A percentile compares a stretch with the other conserved stretches of the same genome.
phyloP scores from a whole-genome alignment of 345 rosid species.

The Populus ilicifolia region DNA sequence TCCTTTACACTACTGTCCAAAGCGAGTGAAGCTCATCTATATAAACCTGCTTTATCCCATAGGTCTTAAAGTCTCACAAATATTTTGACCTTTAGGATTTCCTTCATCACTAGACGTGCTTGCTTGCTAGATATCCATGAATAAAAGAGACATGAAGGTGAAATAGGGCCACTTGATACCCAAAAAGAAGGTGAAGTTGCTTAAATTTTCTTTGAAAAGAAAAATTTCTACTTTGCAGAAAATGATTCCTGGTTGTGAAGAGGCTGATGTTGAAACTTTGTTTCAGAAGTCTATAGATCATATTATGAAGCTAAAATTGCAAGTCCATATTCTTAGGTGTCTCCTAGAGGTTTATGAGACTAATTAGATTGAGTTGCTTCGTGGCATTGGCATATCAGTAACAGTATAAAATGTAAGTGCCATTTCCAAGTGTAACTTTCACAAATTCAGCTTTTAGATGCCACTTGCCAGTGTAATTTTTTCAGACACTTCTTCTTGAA shows the following conservation, averaged over 20 bases:
- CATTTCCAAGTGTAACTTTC: too few species aligned
- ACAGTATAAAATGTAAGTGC: too few species aligned
- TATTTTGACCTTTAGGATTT: background rate
- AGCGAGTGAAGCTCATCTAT: background rate
- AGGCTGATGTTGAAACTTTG: conserved; percentile 39
- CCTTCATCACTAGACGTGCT: background rate
- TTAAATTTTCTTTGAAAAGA: conserved; percentile 17
- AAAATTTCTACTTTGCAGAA: conserved; percentile 35
- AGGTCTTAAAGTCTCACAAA: background rate
- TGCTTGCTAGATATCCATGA: conserved; percentile 8
- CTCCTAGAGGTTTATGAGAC: conserved; percentile 33
- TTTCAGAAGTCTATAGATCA: conserved; percentile 46
- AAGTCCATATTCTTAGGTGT: conserved; percentile 37
- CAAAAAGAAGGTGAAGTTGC: conserved; percentile 32
- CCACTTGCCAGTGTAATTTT: too few species aligned
- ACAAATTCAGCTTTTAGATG: too few species aligned
- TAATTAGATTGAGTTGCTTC: background rate
- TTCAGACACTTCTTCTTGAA: too few species aligned
- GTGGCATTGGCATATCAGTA: too few species aligned
- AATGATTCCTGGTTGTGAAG: conserved; percentile 47
- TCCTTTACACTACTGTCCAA: background rate
- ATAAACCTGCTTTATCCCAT: background rate
- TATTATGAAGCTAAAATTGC: conserved; percentile 38
- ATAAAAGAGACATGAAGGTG: conserved; percentile 14
- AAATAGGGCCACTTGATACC: conserved; percentile 13